A percentile compares a stretch with the other conserved stretches of the same genome.
phyloP scores from a whole-genome alignment of 1,284 basidiomycete species.

The Ceratobasidium sp. region DNA sequence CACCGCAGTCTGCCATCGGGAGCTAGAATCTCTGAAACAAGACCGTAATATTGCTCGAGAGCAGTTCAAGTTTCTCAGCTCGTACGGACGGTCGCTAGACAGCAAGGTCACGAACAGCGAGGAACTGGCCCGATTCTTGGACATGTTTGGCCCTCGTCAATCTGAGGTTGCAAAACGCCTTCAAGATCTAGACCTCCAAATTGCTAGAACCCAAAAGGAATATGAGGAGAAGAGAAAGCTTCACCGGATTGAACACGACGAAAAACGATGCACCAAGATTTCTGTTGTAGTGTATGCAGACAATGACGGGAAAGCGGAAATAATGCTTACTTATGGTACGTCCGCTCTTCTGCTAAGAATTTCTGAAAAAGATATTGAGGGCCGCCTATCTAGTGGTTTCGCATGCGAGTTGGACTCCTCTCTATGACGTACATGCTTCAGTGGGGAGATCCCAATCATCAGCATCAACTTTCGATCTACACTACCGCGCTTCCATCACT shows the following conservation, averaged over 20 bases:
- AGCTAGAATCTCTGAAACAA: conserved; percentile 32
- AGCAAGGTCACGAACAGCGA: conserved; percentile 37
- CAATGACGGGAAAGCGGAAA: conserved; percentile 39
- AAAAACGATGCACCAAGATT: conserved; percentile 41
- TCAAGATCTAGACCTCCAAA: conserved; percentile 32
- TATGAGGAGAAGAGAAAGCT: conserved; percentile 13
- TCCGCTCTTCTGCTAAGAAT: not conserved
- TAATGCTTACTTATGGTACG: conserved; percentile 42
- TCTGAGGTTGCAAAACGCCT: conserved; percentile 32
- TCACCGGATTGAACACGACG: conserved; percentile 23
- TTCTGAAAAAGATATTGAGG: not conserved
- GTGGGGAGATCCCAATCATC: conserved; percentile 44
- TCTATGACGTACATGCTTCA: conserved; percentile 46
- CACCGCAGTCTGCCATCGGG: not conserved
- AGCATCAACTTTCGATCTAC: conserved; percentile 40
- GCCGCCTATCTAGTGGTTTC: conserved; percentile 41
- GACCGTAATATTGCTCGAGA: conserved; percentile 37
- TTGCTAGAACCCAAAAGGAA: conserved; percentile 37
- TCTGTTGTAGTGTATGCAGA: conserved; percentile 42
- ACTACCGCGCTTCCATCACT: conserved; percentile 45
- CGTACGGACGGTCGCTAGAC: conserved; percentile 42
- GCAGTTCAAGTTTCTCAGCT: conserved; percentile 37
- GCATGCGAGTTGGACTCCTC: conserved; percentile 45
- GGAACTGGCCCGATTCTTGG: conserved; percentile 42
- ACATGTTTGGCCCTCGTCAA: conserved; percentile 41